These are phyloP conservation scores for Gracilariopsis chorda DNA, from an alignment of 23 red algal genomes.

Conservation along the genomic window DNA sequence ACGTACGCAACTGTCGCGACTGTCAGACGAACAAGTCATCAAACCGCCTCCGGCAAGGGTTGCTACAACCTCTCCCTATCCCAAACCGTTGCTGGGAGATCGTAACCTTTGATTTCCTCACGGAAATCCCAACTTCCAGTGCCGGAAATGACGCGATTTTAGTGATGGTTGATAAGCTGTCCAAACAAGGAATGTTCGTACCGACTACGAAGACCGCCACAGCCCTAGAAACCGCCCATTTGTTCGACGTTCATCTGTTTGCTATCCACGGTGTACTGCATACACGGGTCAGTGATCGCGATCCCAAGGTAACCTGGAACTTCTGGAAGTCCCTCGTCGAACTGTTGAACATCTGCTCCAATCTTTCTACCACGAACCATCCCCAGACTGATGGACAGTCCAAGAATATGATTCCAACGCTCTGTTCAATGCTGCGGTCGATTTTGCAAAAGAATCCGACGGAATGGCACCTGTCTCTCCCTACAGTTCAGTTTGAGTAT, in stretches of 20 bases:
- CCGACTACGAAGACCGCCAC: background rate
- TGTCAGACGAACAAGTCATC: slow-evolving; percentile 1
- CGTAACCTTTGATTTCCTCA: slow-evolving; percentile 19
- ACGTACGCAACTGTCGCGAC: background rate
- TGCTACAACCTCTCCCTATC: background rate
- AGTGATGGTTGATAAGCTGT: slow-evolving; percentile 5
- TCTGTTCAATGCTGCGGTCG: too few relatives aligned
- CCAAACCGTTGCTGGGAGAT: slow-evolving; percentile 10
- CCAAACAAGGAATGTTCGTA: background rate
- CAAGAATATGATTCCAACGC: too few relatives aligned
- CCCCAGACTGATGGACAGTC: too few relatives aligned
- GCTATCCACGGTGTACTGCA: background rate
- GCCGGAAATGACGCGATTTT: background rate
- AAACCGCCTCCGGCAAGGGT: background rate
- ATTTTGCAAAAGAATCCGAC: too few relatives aligned
- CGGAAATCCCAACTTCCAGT: background rate
- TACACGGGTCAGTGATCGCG: background rate
- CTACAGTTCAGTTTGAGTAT: too few relatives aligned
- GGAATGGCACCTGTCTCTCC: too few relatives aligned
- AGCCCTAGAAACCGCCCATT: background rate
- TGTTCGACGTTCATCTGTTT: background rate
- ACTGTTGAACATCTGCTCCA: too few relatives aligned
- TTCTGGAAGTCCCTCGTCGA: too few relatives aligned
- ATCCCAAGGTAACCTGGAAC: too few relatives aligned
- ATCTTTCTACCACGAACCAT: too few relatives aligned